Percentiles rank a stretch among this genome's conserved stretches.
Conservation (phyloP, 1,139 yeast species). For the Barnettozyma hawaiiensis region DNA sequence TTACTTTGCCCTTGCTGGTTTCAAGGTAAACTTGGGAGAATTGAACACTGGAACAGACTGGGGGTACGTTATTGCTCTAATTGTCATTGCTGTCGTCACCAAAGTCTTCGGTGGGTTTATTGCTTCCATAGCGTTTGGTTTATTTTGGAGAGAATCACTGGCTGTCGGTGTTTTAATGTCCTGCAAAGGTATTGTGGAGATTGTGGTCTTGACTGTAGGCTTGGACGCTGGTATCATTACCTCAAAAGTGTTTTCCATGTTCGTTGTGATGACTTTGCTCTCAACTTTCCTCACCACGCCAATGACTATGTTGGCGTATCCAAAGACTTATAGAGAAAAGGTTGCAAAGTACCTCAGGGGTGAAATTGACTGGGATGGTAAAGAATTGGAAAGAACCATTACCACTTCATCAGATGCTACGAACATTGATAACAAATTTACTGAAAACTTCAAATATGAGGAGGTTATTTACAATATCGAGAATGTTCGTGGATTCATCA, state of each 20-base stretch:
- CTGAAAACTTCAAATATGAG: slow-evolving; percentile 21
- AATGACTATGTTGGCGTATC: slow-evolving; percentile 53
- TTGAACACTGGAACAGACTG: slow-evolving; percentile 62
- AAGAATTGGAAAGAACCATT: slow-evolving; percentile 18
- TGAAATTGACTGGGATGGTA: slow-evolving; percentile 39
- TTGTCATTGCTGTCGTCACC: slow-evolving; percentile 58
- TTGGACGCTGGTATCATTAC: slow-evolving; percentile 62
- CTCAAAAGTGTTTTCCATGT: slow-evolving; percentile 66
- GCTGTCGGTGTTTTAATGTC: slow-evolving; percentile 83
- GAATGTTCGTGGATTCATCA: slow-evolving; percentile 21
- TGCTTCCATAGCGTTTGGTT: slow-evolving; percentile 55
- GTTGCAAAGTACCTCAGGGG: slow-evolving; percentile 34
- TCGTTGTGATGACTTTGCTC: slow-evolving; percentile 72
- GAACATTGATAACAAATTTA: slow-evolving; percentile 10
- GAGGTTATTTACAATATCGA: slow-evolving; percentile 27
- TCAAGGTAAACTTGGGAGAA: slow-evolving; percentile 59
- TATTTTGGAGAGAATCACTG: slow-evolving; percentile 65
- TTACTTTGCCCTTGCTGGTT: slow-evolving; percentile 75
- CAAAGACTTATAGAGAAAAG: slow-evolving; percentile 52
- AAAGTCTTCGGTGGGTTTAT: slow-evolving; percentile 62
- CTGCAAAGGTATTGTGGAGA: slow-evolving; percentile 81
- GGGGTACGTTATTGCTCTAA: slow-evolving; percentile 69
- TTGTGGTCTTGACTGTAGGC: slow-evolving; percentile 72
- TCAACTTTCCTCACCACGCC: slow-evolving; percentile 76
- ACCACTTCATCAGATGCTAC: slow-evolving; percentile 13